Evolutionary conservation across 441 rosid species (phyloP), one percentile per base, ranked within the genome.

Genomic region (Erodium trifolium): DNA sequence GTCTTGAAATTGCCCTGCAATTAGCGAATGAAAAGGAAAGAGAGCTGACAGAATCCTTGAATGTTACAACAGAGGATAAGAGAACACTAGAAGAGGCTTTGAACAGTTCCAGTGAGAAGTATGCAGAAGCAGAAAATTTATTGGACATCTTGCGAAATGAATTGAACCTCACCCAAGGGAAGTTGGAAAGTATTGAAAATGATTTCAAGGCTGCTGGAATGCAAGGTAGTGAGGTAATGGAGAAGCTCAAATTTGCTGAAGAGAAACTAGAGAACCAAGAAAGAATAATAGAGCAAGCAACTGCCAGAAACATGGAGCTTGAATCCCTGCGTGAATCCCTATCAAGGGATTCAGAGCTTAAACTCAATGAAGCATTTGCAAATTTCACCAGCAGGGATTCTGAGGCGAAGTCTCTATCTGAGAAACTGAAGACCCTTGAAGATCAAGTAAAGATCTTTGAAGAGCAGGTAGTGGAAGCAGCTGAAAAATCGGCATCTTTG

Each of bases 201-300:
- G 90, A 88, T 71, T 88, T 89, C 66, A 78, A 78, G 80, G 84
- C 83, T 71, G 76, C 84, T 76, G 86, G 85, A 64, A 71, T 89
- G 75, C 79, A 86, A 79, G 97, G 87, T 75, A 82, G 78, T 12
- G 90, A 87, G 71, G 76, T 74, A 47, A 68, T 84, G 84, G 85
- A 76, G 79, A 93, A 93, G 83, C 89, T 91, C 43, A 91, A 83
- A 77, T 75, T 81, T 71, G 88, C 88, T 11, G 95, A 87, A 81
- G 92, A 85, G 81, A 82, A 86, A 72, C 77, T 91, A 66, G 81
- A 77, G 77, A 78, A 80, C 59, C 92, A 89, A 67, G 82, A 75
- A 72, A 83, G 71, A 72, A 76, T 77, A 72, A 60, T 89, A 41
- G 92, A 88, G 75, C 78, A 89, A 74, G 84, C 85, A 59, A 67